These are phyloP conservation scores for Juglanconis sp. DNA, from an alignment of 2,329 filamentous ascomycete genomes.

Conservation along the genomic window DNA sequence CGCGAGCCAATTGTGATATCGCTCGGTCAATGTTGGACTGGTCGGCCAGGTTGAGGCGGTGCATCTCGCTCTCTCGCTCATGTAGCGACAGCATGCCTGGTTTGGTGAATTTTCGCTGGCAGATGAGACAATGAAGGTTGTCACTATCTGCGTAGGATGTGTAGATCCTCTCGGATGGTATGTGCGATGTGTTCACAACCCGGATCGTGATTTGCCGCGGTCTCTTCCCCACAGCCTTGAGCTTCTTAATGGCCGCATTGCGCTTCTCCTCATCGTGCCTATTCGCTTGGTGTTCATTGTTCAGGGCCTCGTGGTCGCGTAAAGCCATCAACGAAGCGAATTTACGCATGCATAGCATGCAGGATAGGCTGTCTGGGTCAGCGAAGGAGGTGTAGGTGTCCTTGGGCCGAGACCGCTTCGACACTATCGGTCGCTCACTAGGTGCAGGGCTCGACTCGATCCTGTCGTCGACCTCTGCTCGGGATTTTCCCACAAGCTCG, in stretches of 20 bases:
- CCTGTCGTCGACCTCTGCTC: slow-evolving; percentile 8
- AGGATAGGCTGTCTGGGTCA: slow-evolving; percentile 44
- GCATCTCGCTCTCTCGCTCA: slow-evolving; percentile 42
- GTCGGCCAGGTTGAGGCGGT: slow-evolving; percentile 31
- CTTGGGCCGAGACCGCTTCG: slow-evolving; percentile 6
- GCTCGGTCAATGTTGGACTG: slow-evolving; percentile 28
- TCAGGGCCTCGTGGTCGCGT: slow-evolving; percentile 57
- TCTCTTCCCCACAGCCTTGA: slow-evolving; percentile 21
- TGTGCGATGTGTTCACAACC: slow-evolving; percentile 21
- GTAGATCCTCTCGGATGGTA: slow-evolving; percentile 38
- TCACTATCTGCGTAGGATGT: slow-evolving; percentile 55
- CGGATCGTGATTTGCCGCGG: slow-evolving; percentile 26
- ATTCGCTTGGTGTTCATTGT: slow-evolving; percentile 47
- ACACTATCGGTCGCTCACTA: slow-evolving; percentile 5
- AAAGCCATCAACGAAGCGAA: slow-evolving; percentile 54
- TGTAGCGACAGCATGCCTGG: slow-evolving; percentile 39
- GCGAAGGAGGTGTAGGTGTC: slow-evolving; percentile 56
- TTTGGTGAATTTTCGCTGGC: slow-evolving; percentile 39
- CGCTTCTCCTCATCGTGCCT: slow-evolving; percentile 23
- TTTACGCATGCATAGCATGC: slow-evolving; percentile 59
- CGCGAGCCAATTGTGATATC: slow-evolving; percentile 24
- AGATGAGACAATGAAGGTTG: slow-evolving; percentile 38
- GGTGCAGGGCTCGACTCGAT: slow-evolving; percentile 18
- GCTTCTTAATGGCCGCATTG: slow-evolving; percentile 21
- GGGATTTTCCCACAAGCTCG: slow-evolving; percentile 42